Evolutionary conservation across 176 grass and related monocot species (phyloP).

Genomic region (Avena atlantica): DNA sequence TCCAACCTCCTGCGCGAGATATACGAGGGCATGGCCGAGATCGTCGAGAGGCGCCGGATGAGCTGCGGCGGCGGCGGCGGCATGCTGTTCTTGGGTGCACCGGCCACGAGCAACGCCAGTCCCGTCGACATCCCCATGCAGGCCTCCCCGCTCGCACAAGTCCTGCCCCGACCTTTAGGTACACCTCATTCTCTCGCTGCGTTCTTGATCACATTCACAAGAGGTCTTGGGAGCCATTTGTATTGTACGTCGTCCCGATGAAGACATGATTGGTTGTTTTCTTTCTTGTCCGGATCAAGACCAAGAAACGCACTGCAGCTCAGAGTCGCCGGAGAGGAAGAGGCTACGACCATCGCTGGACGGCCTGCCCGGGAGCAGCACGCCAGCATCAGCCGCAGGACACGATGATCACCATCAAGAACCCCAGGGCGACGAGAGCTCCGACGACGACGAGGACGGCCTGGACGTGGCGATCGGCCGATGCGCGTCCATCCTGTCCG

Average conservation of each 20-base stretch:
- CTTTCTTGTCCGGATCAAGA: conserved; percentile 1
- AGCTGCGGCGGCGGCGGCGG: conserved; percentile 35
- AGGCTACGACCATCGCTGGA: conserved; percentile 41
- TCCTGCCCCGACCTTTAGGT: conserved; percentile 33
- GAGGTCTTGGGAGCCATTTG: not conserved
- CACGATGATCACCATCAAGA: not conserved
- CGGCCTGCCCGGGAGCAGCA: conserved; percentile 25
- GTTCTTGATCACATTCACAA: not conserved
- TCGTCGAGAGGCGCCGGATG: conserved; percentile 54
- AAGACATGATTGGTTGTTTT: not conserved
- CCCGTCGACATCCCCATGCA: conserved; percentile 41
- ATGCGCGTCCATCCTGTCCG: conserved; percentile 82
- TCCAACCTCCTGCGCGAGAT: conserved; percentile 81
- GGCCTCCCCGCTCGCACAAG: conserved; percentile 50
- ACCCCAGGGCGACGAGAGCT: conserved; percentile 35
- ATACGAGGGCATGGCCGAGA: conserved; percentile 71
- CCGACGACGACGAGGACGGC: conserved; percentile 39
- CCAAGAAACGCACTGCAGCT: conserved; percentile 23
- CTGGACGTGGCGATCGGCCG: conserved; percentile 51
- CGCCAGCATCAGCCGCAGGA: conserved; percentile 1
- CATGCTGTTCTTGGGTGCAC: not conserved
- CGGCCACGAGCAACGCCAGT: not conserved
- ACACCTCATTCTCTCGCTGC: conserved; percentile 30
- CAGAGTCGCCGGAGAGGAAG: conserved; percentile 55
- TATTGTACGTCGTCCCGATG: not conserved